Percentiles rank a stretch among this genome's conserved stretches.
phyloP scores from a whole-genome alignment of 2,329 filamentous ascomycete genomes.

The Mollisiaceae sp. region DNA sequence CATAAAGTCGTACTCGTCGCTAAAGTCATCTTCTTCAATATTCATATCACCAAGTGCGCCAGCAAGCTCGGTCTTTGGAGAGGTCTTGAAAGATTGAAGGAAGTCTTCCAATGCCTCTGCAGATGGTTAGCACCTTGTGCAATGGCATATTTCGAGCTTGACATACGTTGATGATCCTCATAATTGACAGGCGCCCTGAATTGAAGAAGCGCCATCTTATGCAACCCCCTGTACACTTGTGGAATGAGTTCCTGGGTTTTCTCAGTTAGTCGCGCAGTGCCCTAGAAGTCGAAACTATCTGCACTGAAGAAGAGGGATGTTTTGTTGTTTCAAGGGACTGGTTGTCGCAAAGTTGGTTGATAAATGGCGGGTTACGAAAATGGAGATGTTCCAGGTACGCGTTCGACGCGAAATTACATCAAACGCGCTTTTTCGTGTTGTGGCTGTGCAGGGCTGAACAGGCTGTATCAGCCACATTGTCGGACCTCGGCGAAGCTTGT shows the following conservation, averaged over 20 bases:
- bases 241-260: neutral
- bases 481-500: slow-evolving; percentile 5
- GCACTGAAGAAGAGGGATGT: slow-evolving; percentile 16
- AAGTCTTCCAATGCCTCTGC: slow-evolving; percentile 86
- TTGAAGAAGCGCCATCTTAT: slow-evolving; percentile 82
- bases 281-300: neutral
- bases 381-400: slow-evolving; percentile 6
- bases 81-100: slow-evolving; percentile 84
- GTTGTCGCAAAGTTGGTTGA: slow-evolving; percentile 31
- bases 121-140: slow-evolving; percentile 25
- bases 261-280: neutral
- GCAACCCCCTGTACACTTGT: slow-evolving; percentile 31
- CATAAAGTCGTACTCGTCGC: slow-evolving; percentile 93
- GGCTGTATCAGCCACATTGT: slow-evolving; percentile 5
- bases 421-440: slow-evolving; percentile 5
- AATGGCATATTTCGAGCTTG: slow-evolving; percentile 17
- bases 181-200: slow-evolving; percentile 85
- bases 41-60: slow-evolving; percentile 84
- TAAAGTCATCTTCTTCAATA: slow-evolving; percentile 84
- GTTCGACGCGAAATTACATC: neutral
- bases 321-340: slow-evolving; percentile 19
- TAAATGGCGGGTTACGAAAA: slow-evolving; percentile 29
- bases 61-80: slow-evolving; percentile 71
- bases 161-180: slow-evolving; percentile 79
- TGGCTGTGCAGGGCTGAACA: neutral